Conservation (phyloP, 2,329 filamentous ascomycete genomes). For the Bipolaris cookei region DNA sequence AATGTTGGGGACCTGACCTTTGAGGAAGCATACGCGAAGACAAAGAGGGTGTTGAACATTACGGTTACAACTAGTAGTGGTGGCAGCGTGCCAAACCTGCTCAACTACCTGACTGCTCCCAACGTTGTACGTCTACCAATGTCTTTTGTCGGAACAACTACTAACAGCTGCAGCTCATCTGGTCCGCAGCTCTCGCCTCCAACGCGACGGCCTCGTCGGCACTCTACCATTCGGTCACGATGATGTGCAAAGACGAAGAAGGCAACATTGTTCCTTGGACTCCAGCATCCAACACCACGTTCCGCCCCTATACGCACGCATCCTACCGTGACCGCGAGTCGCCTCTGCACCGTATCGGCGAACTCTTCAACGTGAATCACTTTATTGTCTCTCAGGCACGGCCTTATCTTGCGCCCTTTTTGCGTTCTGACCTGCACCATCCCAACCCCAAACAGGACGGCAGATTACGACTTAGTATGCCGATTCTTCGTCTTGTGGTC, state of each 20-base stretch:
- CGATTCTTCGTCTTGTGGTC: conserved; percentile 68
- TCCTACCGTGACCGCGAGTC: conserved; percentile 71
- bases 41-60: conserved; percentile 88
- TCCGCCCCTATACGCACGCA: conserved; percentile 69
- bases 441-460: conserved; percentile 66
- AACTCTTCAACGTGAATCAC: conserved; percentile 92
- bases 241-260: conserved; percentile 78
- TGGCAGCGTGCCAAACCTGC: conserved; percentile 78
- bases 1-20: conserved; percentile 92
- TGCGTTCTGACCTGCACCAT: conserved; percentile 80
- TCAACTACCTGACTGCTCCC: conserved; percentile 92
- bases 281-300: conserved; percentile 64
- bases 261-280: conserved; percentile 78
- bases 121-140: conserved; percentile 73
- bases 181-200: conserved; percentile 78
- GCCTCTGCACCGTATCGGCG: conserved; percentile 73
- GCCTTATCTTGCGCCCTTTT: conserved; percentile 86
- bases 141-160: background rate
- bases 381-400: conserved; percentile 93
- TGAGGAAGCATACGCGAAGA: conserved; percentile 86
- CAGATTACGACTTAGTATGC: conserved; percentile 63
- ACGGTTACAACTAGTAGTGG: conserved; percentile 79
- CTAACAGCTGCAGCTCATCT: conserved; percentile 66
- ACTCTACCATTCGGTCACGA: conserved; percentile 69
- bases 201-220: conserved; percentile 72